Evolutionary conservation across 441 rosid species (phyloP), one percentile per base, ranked within the genome.

Genomic region (Populus hybrid): DNA sequence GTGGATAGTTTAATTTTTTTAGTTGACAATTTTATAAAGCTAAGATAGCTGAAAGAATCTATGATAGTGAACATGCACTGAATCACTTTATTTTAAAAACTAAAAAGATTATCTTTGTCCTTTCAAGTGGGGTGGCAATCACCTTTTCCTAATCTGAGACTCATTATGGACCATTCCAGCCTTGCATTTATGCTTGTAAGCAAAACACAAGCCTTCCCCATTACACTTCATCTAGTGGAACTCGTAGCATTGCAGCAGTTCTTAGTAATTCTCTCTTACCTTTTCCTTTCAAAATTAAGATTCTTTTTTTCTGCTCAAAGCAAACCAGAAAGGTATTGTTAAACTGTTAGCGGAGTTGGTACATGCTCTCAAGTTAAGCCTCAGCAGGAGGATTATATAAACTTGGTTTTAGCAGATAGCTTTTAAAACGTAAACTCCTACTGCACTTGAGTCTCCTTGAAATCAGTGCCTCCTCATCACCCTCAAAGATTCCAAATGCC

Each of bases 51-150:
- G 59, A 59, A 80, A 78, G 85, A 82, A 84, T 79, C 85, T 71
- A 45, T 38, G 38, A 87, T 77, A 83, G 85, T 74, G 74, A 78
- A 65, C 74, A 61, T 45, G 64, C 76, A 66, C 71, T 42, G 24
- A 64, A 64, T 79, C 66, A 64, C 53, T 29, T 70, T 67, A 18
- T 63, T 79, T 61, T 45, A 69, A 73, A 76, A 68, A 53, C 67
- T 45, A 38, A 84, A 87, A 87, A 76, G 85, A 73, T 66, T 29
- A 59, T 42, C 68, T 83, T 82, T 82, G 86, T 83, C 86, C 73
- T 74, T 24, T 78, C 78, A 73, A 81, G 38, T 80, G 77, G 84
- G 78, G 74, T 73, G 71, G 81, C 84, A 73, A 53, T 82, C 50
- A 33, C 33, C 75, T 75, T 73, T 76, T 45, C 36, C 68, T 14